Conservation (phyloP, 2,329 filamentous ascomycete genomes). For the Ilyonectria sp. region DNA sequence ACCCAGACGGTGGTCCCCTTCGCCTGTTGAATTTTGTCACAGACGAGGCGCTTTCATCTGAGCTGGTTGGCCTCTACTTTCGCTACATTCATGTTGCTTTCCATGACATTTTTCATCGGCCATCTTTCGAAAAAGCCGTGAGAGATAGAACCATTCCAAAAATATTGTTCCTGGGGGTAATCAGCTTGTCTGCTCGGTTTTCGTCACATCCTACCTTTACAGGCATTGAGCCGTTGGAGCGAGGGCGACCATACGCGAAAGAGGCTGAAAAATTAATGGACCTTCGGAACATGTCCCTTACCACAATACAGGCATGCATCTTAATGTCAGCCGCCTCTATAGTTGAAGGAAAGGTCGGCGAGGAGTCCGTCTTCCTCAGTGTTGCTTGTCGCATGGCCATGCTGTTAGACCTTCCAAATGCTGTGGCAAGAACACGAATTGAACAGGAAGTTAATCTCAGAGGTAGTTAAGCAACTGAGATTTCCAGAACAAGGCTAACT, state of each 20-base stretch:
- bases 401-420: constrained; percentile 54
- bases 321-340: constrained; percentile 53
- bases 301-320: constrained; percentile 56
- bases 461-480: no score
- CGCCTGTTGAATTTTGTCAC: constrained; percentile 35
- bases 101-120: constrained; percentile 1
- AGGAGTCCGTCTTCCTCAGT: constrained; percentile 57
- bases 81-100: constrained; percentile 1
- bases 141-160: neutral
- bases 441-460: no score
- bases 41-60: constrained; percentile 52
- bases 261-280: constrained; percentile 18
- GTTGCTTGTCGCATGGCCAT: constrained; percentile 55
- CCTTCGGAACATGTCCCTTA: constrained; percentile 15
- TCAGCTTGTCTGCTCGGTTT: constrained; percentile 6
- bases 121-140: neutral
- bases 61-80: constrained; percentile 55
- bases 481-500: no score
- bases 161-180: constrained; percentile 2
- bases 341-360: constrained; percentile 52
- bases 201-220: constrained; percentile 9
- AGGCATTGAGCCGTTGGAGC: constrained; percentile 12
- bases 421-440: no score
- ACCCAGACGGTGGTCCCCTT: no score
- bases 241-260: constrained; percentile 14